Evolutionary conservation across 495 filamentous ascomycete genomes (phyloP), one percentile per base, ranked within the genome.

Genomic region (Neurospora hispaniola): DNA sequence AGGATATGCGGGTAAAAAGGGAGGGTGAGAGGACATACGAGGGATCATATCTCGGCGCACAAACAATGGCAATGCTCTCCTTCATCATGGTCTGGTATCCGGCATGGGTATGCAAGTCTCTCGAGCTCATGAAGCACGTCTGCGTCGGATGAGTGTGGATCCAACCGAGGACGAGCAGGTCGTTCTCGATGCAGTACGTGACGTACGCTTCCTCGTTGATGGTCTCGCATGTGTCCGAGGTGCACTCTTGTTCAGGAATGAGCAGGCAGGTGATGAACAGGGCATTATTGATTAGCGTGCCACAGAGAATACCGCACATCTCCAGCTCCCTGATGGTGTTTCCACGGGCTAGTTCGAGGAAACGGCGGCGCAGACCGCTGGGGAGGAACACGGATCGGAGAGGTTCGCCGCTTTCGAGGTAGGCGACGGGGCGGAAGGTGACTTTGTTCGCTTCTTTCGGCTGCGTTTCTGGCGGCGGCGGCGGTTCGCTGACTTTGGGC

Each of bases 91-190:
- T 88, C 80, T 99, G 96, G 80, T 97, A 98, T 23, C 93, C 93
- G 41, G 88, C 87, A 77, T 98, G 96, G 0, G 96, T 99, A 76
- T 99, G 96, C 74, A 97, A 77, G 78, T 99, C 96, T 42, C 94
- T 86, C 42, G 91, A 94, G 81, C 93, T 97, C 93, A 99, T 96
- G 79, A 99, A 99, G 80, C 96, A 99, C 2, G 93, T 97, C 83
- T 99, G 96, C 0, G 90, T 92, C 0, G 96, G 96, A 79, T 99
- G 96, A 0, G 96, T 99, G 79, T 99, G 96, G 72, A 99, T 99
- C 96, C 96, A 99, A 71, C 96, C 96, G 10, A 98, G 86, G 73
- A 96, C 89, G 82, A 98, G 90, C 46, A 98, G 79, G 62, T 97
- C 92, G 76, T 97, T 90, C 8, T 84, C 86, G 75, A 95, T 90